These are phyloP conservation scores for Silene uniflora DNA, from an alignment of 148 eudicot species.

Conservation along the genomic window DNA sequence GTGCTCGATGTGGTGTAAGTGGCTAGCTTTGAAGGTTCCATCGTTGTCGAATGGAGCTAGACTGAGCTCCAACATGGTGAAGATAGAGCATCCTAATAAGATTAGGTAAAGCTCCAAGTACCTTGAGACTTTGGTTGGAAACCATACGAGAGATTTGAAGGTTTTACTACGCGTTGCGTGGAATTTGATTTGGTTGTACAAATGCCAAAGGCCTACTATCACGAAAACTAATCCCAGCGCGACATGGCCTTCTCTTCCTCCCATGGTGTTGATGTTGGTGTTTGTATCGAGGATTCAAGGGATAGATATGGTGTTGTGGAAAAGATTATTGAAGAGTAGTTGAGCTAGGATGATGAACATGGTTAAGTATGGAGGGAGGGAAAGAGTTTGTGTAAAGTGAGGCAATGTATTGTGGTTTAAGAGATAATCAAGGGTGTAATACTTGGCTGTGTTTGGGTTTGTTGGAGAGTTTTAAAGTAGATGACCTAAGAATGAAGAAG, in stretches of 20 bases:
- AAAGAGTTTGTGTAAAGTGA: conserved; percentile 10
- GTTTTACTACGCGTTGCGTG: neutral
- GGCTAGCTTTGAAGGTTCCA: conserved; percentile 31
- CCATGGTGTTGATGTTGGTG: neutral
- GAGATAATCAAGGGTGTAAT: neutral
- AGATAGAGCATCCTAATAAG: conserved; percentile 26
- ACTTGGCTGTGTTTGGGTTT: too few relatives aligned
- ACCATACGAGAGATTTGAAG: conserved; percentile 21
- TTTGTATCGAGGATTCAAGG: neutral
- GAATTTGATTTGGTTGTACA: neutral
- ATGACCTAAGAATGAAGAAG: neutral
- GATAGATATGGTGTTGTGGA: neutral
- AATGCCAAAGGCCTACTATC: conserved; percentile 12
- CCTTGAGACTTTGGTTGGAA: conserved; percentile 34
- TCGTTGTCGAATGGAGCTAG: conserved; percentile 23
- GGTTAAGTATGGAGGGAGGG: neutral
- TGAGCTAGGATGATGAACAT: conserved; percentile 1
- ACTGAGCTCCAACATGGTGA: conserved; percentile 28
- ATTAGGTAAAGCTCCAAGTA: conserved; percentile 37
- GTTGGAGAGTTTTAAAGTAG: neutral
- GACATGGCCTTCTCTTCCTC: conserved; percentile 11
- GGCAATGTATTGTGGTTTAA: conserved; percentile 5
- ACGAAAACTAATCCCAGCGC: conserved; percentile 4
- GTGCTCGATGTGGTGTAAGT: conserved; percentile 39
- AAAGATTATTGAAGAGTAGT: neutral